A percentile compares a stretch with the other conserved stretches of the same genome.
Conservation (phyloP, 371 early-diverging fungal species). For the Rhizopus stolonifer region DNA sequence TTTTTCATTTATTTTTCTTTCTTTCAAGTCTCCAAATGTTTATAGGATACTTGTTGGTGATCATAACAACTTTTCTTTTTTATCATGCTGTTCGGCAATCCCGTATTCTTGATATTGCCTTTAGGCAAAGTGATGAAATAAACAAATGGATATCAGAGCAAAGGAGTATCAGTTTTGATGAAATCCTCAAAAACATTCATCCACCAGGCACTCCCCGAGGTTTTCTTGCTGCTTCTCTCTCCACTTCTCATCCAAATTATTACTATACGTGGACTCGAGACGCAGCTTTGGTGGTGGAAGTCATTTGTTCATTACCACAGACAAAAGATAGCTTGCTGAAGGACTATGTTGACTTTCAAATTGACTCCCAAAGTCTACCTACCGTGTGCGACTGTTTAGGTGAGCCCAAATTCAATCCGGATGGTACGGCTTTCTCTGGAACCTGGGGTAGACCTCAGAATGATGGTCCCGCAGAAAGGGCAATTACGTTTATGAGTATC, state of each 20-base stretch:
- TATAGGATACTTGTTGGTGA: neutral
- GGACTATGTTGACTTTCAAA: slow-evolving; percentile 39
- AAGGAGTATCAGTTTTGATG: slow-evolving; percentile 23
- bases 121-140: neutral
- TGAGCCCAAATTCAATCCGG: slow-evolving; percentile 76
- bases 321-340: slow-evolving; percentile 17
- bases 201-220: slow-evolving; percentile 34
- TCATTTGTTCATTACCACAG: slow-evolving; percentile 27
- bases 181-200: slow-evolving; percentile 32
- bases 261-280: slow-evolving; percentile 81
- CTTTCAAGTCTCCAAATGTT: neutral
- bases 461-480: slow-evolving; percentile 83
- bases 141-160: slow-evolving; percentile 25
- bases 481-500: slow-evolving; percentile 50
- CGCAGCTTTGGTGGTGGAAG: slow-evolving; percentile 59
- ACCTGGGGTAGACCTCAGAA: slow-evolving; percentile 77
- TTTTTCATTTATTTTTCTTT: neutral
- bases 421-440: slow-evolving; percentile 53
- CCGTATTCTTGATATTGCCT: neutral
- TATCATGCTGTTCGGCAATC: neutral
- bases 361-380: slow-evolving; percentile 28
- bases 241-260: slow-evolving; percentile 64
- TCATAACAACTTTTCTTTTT: neutral
- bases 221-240: slow-evolving; percentile 42
- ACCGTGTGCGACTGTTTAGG: slow-evolving; percentile 58